phyloP scores from a whole-genome alignment of 2,329 filamentous ascomycete genomes.

The Pestalotiopsis sp. region DNA sequence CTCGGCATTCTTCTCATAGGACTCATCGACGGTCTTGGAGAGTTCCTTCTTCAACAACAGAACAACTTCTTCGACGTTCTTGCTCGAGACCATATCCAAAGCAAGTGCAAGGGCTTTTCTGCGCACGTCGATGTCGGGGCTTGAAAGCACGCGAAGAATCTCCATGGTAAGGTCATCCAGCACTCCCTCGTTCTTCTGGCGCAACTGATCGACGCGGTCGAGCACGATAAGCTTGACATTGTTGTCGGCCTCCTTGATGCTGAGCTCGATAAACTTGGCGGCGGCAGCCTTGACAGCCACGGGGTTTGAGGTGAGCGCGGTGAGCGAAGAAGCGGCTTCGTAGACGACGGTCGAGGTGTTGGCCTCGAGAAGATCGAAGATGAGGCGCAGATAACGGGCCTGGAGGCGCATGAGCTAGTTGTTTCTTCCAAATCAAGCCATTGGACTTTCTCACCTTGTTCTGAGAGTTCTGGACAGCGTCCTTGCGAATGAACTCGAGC shows the following conservation, averaged over 20 bases:
- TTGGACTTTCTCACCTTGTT: slow-evolving; percentile 71
- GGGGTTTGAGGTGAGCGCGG: slow-evolving; percentile 91
- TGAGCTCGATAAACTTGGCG: slow-evolving; percentile 93
- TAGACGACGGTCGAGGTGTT: slow-evolving; percentile 94
- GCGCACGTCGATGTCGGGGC: slow-evolving; percentile 93
- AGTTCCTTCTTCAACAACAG: slow-evolving; percentile 96
- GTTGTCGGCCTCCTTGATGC: slow-evolving; percentile 97
- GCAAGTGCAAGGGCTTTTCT: slow-evolving; percentile 89
- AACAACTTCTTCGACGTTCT: slow-evolving; percentile 97
- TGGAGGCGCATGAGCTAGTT: slow-evolving; percentile 35
- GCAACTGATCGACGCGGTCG: slow-evolving; percentile 86
- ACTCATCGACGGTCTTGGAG: slow-evolving; percentile 95
- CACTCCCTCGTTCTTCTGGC: slow-evolving; percentile 86
- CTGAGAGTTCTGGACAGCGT: slow-evolving; percentile 90
- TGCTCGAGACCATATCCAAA: slow-evolving; percentile 97
- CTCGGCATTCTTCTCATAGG: slow-evolving; percentile 97
- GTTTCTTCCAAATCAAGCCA: neutral
- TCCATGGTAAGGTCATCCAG: slow-evolving; percentile 97
- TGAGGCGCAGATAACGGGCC: slow-evolving; percentile 89
- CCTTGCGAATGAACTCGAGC: slow-evolving; percentile 96
- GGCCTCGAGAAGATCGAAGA: slow-evolving; percentile 95
- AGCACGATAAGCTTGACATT: slow-evolving; percentile 99
- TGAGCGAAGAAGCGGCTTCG: slow-evolving; percentile 93
- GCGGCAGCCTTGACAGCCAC: slow-evolving; percentile 97
- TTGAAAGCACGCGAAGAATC: slow-evolving; percentile 90